Percentiles rank a stretch among this genome's conserved stretches.
Conservation (phyloP, 768 basidiomycete genomes). For the Boletus insuetus region DNA sequence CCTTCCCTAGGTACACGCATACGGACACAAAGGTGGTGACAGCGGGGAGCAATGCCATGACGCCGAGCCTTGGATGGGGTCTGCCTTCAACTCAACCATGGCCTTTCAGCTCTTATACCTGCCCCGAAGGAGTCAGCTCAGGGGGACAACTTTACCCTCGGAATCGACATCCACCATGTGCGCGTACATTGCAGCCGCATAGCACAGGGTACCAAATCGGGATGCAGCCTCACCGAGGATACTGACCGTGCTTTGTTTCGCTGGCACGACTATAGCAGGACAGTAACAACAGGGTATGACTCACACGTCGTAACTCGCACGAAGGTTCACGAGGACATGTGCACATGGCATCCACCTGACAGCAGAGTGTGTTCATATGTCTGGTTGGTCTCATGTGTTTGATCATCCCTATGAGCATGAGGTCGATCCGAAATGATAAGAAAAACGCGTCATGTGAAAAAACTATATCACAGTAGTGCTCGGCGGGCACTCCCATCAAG, state of each 20-base stretch:
- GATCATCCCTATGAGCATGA: conserved; percentile 5
- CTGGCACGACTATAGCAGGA: conserved; percentile 9
- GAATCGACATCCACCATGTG: conserved; percentile 10
- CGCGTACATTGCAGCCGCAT: neutral
- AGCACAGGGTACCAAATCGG: conserved; percentile 13
- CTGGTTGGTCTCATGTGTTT: conserved; percentile 8
- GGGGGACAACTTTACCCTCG: neutral
- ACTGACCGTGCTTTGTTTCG: conserved; percentile 1
- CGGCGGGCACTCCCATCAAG: conserved; percentile 1
- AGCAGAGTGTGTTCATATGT: neutral
- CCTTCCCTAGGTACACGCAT: conserved; percentile 15
- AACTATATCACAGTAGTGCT: neutral
- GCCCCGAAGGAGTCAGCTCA: neutral
- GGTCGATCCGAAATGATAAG: neutral
- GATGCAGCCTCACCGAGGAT: conserved; percentile 6
- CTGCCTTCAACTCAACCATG: neutral
- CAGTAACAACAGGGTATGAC: neutral
- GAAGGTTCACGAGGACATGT: conserved; percentile 9
- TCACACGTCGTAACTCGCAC: neutral
- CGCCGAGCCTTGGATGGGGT: neutral
- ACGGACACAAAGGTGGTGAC: conserved; percentile 1
- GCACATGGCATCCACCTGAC: conserved; percentile 17
- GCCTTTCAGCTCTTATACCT: conserved; percentile 18
- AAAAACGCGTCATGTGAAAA: conserved; percentile 14
- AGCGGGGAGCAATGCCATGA: conserved; percentile 10